Base-by-base conservation (phyloP, 768 basidiomycete species). In the Tubosaeta brunneosetosa region DNA sequence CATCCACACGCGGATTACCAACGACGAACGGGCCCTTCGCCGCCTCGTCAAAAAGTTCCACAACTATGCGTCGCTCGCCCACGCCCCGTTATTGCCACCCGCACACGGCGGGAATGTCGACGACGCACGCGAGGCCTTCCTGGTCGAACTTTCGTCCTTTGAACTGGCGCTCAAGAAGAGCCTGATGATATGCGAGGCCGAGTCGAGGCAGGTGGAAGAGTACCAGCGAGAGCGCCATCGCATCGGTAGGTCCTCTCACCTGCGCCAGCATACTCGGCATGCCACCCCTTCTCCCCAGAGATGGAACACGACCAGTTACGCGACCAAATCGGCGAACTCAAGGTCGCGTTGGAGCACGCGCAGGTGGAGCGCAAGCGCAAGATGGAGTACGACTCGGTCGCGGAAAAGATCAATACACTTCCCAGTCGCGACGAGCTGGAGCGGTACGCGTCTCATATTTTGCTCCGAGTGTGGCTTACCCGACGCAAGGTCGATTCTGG, bases 41-140 rank as follows among this genome's bases (percentile, higher is more conserved):
- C 82, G 88, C 41, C 80, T 91, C 32, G 81, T 89, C 52, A 89
- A 88, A 73, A 88, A 86, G 66, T 91, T 91, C 65, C 85, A 88
- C 73, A 77, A 73, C 55, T 91, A 90, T 58, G 77, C 82, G 16
- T 74, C 82, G 5, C 71, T 83, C 4, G 78, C 82, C 16, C 75
- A 82, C 65, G 59, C 77, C 16, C 74, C 81, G 6, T 57, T 77
- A 17, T 67, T 77, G 22, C 72, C 60, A 46, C 61, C 52, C 16
- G 51, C 59, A 41, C 56, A 57, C 59, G 47, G 65, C 49, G 49
- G 69, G 4, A 66, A 69, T 3, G 71, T 82, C 3, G 83, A 87
- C 29, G 88, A 91, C 70, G 86, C 88, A 47, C 71, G 87, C 32
- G 89, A 92, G 53, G 83, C 86, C 0, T 88, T 92, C 63, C 66